Conservation (phyloP, 1,284 basidiomycete genomes). For the Polyporus tsugae region DNA sequence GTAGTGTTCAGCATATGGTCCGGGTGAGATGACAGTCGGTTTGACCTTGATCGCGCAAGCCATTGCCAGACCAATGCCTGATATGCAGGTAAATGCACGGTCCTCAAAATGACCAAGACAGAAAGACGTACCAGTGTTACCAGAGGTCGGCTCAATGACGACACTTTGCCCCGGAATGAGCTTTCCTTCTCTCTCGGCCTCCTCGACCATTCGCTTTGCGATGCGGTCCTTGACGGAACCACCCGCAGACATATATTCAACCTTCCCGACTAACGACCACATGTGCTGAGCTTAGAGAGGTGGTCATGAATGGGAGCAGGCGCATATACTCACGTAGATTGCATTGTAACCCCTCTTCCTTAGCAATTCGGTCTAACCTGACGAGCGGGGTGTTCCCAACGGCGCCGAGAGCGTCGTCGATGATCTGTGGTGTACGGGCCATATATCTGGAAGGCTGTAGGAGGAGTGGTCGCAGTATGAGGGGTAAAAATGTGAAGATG, state of each 20-base stretch:
- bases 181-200: conserved; percentile 88
- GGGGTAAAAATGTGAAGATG: conserved; percentile 1
- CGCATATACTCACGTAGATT: conserved; percentile 77
- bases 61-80: conserved; percentile 92
- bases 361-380: conserved; percentile 83
- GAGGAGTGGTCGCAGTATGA: background rate
- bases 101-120: too few relatives aligned
- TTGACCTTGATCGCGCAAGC: conserved; percentile 90
- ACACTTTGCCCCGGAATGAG: conserved; percentile 91
- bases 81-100: background rate
- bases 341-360: conserved; percentile 83
- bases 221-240: conserved; percentile 97
- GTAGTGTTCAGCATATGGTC: conserved; percentile 78
- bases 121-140: conserved; percentile 84
- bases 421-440: conserved; percentile 52
- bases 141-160: conserved; percentile 93
- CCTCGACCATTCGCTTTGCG: conserved; percentile 95
- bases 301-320: background rate
- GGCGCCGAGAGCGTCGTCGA: conserved; percentile 83
- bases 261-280: conserved; percentile 76
- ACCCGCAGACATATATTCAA: conserved; percentile 91
- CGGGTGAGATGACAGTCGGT: conserved; percentile 12
- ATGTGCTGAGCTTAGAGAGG: background rate
- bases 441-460: conserved; percentile 27
- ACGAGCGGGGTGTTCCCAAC: conserved; percentile 94